Conservation (phyloP, 2,329 filamentous ascomycete species). For the Fusarium sp. region DNA sequence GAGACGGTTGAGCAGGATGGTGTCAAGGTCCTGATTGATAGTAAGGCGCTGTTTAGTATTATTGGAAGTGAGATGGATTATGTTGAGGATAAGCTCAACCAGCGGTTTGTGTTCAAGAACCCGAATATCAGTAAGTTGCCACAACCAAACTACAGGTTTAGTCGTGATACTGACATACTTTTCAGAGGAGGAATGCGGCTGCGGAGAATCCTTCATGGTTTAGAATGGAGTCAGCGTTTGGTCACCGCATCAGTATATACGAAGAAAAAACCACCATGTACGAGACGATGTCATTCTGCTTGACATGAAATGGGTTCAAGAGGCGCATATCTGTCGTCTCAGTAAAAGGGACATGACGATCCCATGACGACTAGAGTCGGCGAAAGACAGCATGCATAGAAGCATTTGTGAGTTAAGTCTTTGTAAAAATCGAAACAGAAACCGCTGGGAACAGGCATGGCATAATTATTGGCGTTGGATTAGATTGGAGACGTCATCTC, state of each 20-base stretch:
- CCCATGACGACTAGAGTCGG: neutral
- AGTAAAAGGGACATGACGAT: neutral
- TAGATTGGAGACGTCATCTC: constrained; percentile 40
- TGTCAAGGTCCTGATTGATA: constrained; percentile 95
- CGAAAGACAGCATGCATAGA: constrained; percentile 29
- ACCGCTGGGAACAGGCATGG: constrained; percentile 19
- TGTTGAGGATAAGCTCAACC: constrained; percentile 93
- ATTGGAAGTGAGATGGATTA: constrained; percentile 99
- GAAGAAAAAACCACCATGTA: constrained; percentile 12
- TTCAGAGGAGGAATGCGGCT: constrained; percentile 93
- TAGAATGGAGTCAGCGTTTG: constrained; percentile 47
- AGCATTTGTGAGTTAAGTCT: constrained; percentile 27
- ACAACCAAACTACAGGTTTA: neutral
- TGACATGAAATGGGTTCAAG: constrained; percentile 8
- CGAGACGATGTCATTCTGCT: constrained; percentile 29
- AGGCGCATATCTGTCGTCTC: neutral
- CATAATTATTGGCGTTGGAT: constrained; percentile 47
- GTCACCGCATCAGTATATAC: neutral
- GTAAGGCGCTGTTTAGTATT: constrained; percentile 97
- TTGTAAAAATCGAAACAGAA: constrained; percentile 38
- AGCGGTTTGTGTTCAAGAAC: constrained; percentile 94
- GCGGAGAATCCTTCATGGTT: constrained; percentile 96
- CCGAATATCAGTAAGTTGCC: constrained; percentile 94
- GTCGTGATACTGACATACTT: constrained; percentile 48
- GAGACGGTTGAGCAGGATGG: constrained; percentile 96